phyloP scores from a whole-genome alignment of 1,139 yeast genomes.

The Cylindricascospora bacillispora region DNA sequence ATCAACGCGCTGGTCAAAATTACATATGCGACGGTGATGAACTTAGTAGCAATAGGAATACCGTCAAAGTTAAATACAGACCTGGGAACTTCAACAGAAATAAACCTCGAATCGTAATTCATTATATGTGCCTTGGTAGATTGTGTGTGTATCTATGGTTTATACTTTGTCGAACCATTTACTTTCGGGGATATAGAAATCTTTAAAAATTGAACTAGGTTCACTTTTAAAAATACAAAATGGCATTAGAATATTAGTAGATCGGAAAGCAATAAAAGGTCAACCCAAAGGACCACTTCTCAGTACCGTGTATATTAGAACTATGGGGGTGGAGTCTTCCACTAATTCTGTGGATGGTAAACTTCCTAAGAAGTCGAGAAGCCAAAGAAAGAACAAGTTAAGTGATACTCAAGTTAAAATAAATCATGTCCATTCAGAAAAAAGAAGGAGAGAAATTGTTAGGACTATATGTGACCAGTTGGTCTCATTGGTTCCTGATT shows the following conservation, averaged over 20 bases:
- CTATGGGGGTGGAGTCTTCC: not conserved
- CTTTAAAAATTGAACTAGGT: too few relatives aligned
- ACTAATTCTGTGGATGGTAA: slow-evolving; percentile 1
- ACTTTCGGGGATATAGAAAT: too few relatives aligned
- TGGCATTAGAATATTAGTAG: too few relatives aligned
- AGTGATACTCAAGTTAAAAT: slow-evolving; percentile 28
- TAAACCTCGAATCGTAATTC: slow-evolving; percentile 10
- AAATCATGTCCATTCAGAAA: slow-evolving; percentile 33
- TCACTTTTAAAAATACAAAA: too few relatives aligned
- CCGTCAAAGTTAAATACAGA: slow-evolving; percentile 11
- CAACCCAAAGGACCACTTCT: too few relatives aligned
- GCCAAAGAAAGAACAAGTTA: slow-evolving; percentile 17
- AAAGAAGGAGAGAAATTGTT: slow-evolving; percentile 30
- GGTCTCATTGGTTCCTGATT: slow-evolving; percentile 29
- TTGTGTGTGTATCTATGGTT: too few relatives aligned
- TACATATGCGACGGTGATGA: slow-evolving; percentile 24
- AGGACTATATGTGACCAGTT: slow-evolving; percentile 30
- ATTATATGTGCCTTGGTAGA: slow-evolving; percentile 5
- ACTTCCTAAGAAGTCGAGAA: slow-evolving; percentile 10
- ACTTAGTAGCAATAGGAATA: slow-evolving; percentile 33
- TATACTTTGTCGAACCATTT: too few relatives aligned
- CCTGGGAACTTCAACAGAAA: slow-evolving; percentile 16
- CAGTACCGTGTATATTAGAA: too few relatives aligned
- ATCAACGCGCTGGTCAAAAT: too few relatives aligned
- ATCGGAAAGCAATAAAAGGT: too few relatives aligned